A percentile compares a stretch with the other conserved stretches of the same genome.
Conservation (phyloP, 2,329 filamentous ascomycete species). For the Xylaria multiplex region DNA sequence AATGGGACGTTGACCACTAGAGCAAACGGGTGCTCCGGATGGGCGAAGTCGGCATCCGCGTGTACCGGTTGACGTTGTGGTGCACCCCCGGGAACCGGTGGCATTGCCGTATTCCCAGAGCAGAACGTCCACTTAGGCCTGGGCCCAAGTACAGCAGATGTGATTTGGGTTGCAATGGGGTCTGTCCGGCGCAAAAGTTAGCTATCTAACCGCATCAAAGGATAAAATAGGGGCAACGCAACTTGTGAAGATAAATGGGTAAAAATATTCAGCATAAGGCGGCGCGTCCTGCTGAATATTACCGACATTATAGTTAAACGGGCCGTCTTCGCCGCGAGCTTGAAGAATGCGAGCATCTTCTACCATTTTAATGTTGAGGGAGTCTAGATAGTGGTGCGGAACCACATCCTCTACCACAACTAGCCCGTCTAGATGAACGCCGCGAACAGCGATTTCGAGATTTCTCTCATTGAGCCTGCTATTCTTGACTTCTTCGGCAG, state of each 20-base stretch:
- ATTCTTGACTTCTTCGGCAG: conserved; percentile 52
- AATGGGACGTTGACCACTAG: conserved; percentile 65
- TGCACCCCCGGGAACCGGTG: conserved; percentile 53
- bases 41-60: conserved; percentile 67
- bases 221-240: conserved; percentile 19
- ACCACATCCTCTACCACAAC: conserved; percentile 66
- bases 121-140: conserved; percentile 66
- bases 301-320: conserved; percentile 71
- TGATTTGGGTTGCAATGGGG: conserved; percentile 65
- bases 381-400: conserved; percentile 61
- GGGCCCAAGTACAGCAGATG: conserved; percentile 64
- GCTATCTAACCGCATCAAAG: conserved; percentile 35
- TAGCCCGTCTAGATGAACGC: conserved; percentile 63
- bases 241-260: conserved; percentile 65
- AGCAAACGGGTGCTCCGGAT: conserved; percentile 65
- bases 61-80: conserved; percentile 65
- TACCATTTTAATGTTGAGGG: conserved; percentile 68
- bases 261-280: conserved; percentile 60
- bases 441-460: conserved; percentile 64
- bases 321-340: conserved; percentile 61
- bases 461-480: conserved; percentile 57
- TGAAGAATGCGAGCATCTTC: conserved; percentile 64
- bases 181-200: conserved; percentile 50
- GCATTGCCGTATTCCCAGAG: conserved; percentile 68
- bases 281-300: conserved; percentile 71